These are phyloP conservation scores for Fusarium sp. DNA, from an alignment of 2,329 filamentous ascomycete species.

Conservation along the genomic window DNA sequence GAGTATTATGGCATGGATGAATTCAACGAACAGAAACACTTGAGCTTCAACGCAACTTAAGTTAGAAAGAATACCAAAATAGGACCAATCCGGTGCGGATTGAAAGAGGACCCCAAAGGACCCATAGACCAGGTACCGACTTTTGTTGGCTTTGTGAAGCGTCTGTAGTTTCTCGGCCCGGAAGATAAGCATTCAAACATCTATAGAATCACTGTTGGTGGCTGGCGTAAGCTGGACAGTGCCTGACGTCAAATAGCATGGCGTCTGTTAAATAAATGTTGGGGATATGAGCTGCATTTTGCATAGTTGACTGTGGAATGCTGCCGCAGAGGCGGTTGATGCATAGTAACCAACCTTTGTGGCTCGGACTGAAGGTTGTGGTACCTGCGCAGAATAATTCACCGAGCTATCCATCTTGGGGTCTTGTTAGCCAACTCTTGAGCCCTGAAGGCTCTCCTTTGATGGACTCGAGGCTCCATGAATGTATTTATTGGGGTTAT, in stretches of 20 bases:
- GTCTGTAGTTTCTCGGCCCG: not conserved
- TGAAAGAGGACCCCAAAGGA: constrained; percentile 3
- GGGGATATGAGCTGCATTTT: constrained; percentile 33
- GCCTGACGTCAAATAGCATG: constrained; percentile 31
- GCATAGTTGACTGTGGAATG: constrained; percentile 11
- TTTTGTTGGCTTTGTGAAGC: constrained; percentile 16
- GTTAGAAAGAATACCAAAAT: constrained; percentile 32
- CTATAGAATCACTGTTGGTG: constrained; percentile 15
- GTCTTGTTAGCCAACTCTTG: not conserved
- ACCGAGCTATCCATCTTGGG: constrained; percentile 1
- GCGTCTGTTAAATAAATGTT: constrained; percentile 32
- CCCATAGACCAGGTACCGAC: constrained; percentile 8
- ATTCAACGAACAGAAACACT: constrained; percentile 36
- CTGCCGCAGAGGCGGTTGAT: constrained; percentile 5
- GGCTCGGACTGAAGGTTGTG: constrained; percentile 1
- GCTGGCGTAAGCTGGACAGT: constrained; percentile 33
- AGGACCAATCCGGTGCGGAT: constrained; percentile 28
- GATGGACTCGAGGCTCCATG: constrained; percentile 9
- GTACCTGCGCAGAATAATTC: constrained; percentile 7
- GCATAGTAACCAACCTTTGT: constrained; percentile 11
- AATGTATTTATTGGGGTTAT: constrained; percentile 18
- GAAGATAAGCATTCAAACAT: constrained; percentile 27
- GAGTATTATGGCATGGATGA: constrained; percentile 37
- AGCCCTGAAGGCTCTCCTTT: constrained; percentile 1
- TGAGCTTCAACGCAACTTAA: constrained; percentile 36